These are phyloP conservation scores for Macrophomina tecta DNA, from an alignment of 2,329 filamentous ascomycete species.

Conservation along the genomic window DNA sequence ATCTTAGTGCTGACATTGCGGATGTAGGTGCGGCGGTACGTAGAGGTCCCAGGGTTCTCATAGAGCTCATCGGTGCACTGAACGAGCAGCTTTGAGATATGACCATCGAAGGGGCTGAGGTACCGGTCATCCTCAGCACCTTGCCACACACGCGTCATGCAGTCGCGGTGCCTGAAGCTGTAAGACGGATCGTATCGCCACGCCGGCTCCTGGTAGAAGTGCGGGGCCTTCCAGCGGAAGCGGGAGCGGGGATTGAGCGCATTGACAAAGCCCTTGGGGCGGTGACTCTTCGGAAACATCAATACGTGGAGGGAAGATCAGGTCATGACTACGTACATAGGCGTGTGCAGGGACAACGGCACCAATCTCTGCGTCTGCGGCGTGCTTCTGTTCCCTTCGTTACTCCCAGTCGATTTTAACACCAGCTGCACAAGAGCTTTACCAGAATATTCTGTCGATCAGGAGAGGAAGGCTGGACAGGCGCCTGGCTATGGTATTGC, in stretches of 20 bases:
- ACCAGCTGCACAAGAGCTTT: constrained; percentile 18
- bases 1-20: constrained; percentile 38
- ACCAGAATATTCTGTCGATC: neutral
- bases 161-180: constrained; percentile 7
- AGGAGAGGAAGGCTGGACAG: neutral
- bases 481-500: neutral
- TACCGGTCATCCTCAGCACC: constrained; percentile 38
- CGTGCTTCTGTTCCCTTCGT: neutral
- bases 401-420: neutral
- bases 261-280: constrained; percentile 36
- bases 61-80: constrained; percentile 42
- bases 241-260: constrained; percentile 24
- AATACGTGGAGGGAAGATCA: neutral
- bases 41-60: constrained; percentile 36
- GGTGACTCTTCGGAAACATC: neutral
- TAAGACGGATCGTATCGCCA: constrained; percentile 8
- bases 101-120: constrained; percentile 40
- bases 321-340: neutral
- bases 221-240: constrained; percentile 14
- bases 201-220: constrained; percentile 23
- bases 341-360: neutral
- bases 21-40: constrained; percentile 40
- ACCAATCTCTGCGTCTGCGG: neutral
- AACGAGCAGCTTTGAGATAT: constrained; percentile 39
- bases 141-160: constrained; percentile 14